phyloP scores from a whole-genome alignment of 495 filamentous ascomycete genomes.

The Astrothelium subdiscretum region DNA sequence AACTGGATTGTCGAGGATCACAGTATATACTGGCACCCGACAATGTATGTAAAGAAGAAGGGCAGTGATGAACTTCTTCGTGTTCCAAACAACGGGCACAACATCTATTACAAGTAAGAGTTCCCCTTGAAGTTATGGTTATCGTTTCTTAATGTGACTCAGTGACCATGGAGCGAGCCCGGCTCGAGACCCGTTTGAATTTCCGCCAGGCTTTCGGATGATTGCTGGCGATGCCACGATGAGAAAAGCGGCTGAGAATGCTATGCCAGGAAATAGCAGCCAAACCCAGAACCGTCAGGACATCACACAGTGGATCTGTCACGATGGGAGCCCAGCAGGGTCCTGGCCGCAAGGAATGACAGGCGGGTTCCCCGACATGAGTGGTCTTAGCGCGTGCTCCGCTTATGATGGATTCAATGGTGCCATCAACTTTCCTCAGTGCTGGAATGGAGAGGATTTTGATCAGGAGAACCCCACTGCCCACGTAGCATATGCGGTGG shows the following conservation, averaged over 20 bases:
- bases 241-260: not conserved
- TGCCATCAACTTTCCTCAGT: constrained; percentile 9
- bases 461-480: not conserved
- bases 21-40: constrained; percentile 10
- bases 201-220: constrained; percentile 8
- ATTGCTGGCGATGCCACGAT: constrained; percentile 2
- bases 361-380: constrained; percentile 4
- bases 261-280: not conserved
- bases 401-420: constrained; percentile 3
- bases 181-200: constrained; percentile 2
- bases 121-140: not conserved
- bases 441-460: constrained; percentile 8
- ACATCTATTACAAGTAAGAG: constrained; percentile 9
- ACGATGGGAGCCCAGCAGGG: not conserved
- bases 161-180: not conserved
- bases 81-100: constrained; percentile 5
- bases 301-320: constrained; percentile 9
- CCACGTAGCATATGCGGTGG: constrained; percentile 4
- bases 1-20: constrained; percentile 2
- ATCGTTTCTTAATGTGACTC: not conserved
- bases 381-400: constrained; percentile 1
- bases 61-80: constrained; percentile 1
- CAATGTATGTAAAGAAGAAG: constrained; percentile 1
- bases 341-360: not conserved
- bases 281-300: not conserved